These are phyloP conservation scores for Sugiyamaella pinicola DNA, from an alignment of 1,139 yeast genomes.

Conservation along the genomic window DNA sequence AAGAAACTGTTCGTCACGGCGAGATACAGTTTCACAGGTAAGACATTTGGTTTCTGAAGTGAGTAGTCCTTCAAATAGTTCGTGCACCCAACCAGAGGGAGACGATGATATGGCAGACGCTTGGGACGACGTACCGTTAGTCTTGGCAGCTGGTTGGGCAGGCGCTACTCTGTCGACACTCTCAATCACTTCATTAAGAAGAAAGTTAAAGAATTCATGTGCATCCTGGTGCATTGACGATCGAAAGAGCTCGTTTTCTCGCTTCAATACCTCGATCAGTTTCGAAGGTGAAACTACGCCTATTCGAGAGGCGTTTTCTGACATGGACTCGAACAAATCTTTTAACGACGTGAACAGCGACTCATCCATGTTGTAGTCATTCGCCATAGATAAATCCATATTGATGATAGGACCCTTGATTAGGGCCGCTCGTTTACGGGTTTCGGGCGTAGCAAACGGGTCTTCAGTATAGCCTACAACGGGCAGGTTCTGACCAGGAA, in stretches of 20 bases:
- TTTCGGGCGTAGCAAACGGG: constrained; percentile 66
- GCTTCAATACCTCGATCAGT: constrained; percentile 73
- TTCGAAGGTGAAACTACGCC: constrained; percentile 86
- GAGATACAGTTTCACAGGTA: constrained; percentile 83
- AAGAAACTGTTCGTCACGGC: constrained; percentile 81
- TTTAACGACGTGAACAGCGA: constrained; percentile 72
- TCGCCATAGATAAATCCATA: constrained; percentile 62
- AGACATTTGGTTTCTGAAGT: constrained; percentile 89
- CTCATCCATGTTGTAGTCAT: constrained; percentile 53
- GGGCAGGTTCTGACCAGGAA: constrained; percentile 46
- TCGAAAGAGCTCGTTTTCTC: constrained; percentile 80
- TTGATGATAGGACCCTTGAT: constrained; percentile 83
- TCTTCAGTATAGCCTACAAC: constrained; percentile 54
- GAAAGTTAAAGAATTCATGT: constrained; percentile 88
- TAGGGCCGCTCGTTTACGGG: constrained; percentile 77
- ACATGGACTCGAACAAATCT: constrained; percentile 82
- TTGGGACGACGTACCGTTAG: constrained; percentile 4
- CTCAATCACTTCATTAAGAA: constrained; percentile 81
- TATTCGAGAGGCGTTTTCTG: constrained; percentile 64
- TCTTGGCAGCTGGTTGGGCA: constrained; percentile 13
- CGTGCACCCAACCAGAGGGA: constrained; percentile 59
- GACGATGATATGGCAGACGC: constrained; percentile 15
- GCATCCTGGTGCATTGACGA: constrained; percentile 98
- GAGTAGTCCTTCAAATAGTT: constrained; percentile 79
- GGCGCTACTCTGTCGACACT: constrained; percentile 47